Percentiles rank a stretch among this genome's conserved stretches.
Conservation (phyloP, 2,329 filamentous ascomycete genomes). For the Trichoderma lentiforme region DNA sequence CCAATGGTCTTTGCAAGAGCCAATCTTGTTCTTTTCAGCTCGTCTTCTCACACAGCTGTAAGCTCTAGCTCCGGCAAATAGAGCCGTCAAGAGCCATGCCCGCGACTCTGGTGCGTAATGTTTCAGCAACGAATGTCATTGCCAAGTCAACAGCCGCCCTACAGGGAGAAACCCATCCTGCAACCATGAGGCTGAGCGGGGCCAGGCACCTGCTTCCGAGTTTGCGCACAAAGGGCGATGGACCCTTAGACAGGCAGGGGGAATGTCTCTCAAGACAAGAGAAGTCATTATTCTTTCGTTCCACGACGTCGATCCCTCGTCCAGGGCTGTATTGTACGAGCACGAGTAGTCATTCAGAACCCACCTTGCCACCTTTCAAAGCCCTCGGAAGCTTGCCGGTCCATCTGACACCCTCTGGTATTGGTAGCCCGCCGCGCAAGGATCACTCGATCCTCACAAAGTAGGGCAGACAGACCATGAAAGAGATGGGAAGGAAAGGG, state of each 20-base stretch:
- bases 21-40: constrained; percentile 1
- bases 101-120: constrained; percentile 9
- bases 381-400: background rate
- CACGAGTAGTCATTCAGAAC: background rate
- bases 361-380: background rate
- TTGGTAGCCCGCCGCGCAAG: background rate
- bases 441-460: constrained; percentile 3
- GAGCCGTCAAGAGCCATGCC: background rate
- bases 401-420: background rate
- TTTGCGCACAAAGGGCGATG: background rate
- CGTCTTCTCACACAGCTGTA: background rate
- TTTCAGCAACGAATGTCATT: constrained; percentile 27
- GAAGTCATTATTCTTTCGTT: background rate
- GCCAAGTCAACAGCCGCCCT: constrained; percentile 24
- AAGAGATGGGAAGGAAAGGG: background rate
- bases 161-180: constrained; percentile 6
- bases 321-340: background rate
- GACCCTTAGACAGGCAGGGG: background rate
- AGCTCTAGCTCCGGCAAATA: background rate
- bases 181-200: constrained; percentile 2
- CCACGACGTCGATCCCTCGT: background rate
- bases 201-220: background rate
- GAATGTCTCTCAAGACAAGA: constrained; percentile 1
- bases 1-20: background rate
- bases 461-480: background rate